Percentiles rank a stretch among this genome's conserved stretches.
Evolutionary conservation across 2,329 filamentous ascomycete genomes (phyloP).

Genomic region (Fusarium continuum): DNA sequence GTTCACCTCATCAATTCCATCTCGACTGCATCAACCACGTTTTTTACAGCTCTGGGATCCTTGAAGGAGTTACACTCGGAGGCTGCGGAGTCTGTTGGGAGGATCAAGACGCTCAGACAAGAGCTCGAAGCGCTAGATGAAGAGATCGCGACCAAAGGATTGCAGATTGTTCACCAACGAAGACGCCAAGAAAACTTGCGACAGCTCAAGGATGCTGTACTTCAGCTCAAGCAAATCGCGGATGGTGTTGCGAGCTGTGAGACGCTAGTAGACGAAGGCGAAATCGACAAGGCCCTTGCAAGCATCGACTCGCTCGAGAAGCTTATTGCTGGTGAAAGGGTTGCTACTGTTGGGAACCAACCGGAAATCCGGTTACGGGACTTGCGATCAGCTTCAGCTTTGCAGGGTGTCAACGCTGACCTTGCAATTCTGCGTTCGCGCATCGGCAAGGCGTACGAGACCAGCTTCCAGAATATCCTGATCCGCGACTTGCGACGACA

Average conservation of each 20-base stretch:
- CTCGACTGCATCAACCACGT: slow-evolving; percentile 92
- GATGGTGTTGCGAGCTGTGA: slow-evolving; percentile 80
- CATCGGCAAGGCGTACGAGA: slow-evolving; percentile 88
- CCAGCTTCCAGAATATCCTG: slow-evolving; percentile 79
- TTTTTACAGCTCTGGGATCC: slow-evolving; percentile 93
- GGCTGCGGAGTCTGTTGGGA: slow-evolving; percentile 87
- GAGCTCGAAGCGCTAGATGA: slow-evolving; percentile 84
- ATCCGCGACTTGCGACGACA: slow-evolving; percentile 85
- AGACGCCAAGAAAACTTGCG: slow-evolving; percentile 84
- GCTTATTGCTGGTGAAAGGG: slow-evolving; percentile 78
- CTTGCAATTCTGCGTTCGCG: slow-evolving; percentile 78
- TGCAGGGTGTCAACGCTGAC: slow-evolving; percentile 82
- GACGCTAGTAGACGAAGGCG: slow-evolving; percentile 80
- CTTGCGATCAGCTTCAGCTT: slow-evolving; percentile 77
- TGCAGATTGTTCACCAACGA: slow-evolving; percentile 86
- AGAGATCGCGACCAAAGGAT: slow-evolving; percentile 84
- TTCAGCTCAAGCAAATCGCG: slow-evolving; percentile 83
- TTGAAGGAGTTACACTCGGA: slow-evolving; percentile 91
- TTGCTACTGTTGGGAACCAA: slow-evolving; percentile 47
- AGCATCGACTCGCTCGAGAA: slow-evolving; percentile 81
- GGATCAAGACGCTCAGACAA: slow-evolving; percentile 81
- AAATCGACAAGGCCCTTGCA: slow-evolving; percentile 81
- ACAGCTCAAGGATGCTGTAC: slow-evolving; percentile 82
- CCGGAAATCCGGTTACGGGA: slow-evolving; percentile 64
- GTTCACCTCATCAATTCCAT: slow-evolving; percentile 97